Base-by-base conservation (phyloP, 2,329 filamentous ascomycete species). In the Diaporthe caulivora region DNA sequence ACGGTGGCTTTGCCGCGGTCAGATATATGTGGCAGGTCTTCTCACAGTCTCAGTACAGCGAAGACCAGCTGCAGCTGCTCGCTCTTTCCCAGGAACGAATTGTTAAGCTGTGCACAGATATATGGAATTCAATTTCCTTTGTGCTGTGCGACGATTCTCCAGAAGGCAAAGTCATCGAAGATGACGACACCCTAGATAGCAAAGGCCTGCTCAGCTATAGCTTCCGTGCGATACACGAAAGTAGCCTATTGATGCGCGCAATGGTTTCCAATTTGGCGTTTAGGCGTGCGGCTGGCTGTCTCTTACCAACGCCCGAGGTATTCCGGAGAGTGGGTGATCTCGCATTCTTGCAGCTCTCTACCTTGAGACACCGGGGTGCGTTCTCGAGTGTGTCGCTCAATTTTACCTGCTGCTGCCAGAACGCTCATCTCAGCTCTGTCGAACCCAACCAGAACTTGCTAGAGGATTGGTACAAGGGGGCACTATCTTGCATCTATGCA, bases 161-260 rank as follows among this genome's bases (percentile, higher is more conserved):
- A 0, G 97, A 99, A 83, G 96, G 96, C 0, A 92, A 95, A 68
- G 94, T 96, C 34, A 82, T 94, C n/a, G 90, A 93, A 70, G 92
- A 93, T 44, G 84, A 90, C 21, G 88, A 92, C 6, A 93, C 92
- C 1, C 87, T 95, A 2, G 92, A 93, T 68, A 95, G 95, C 0
- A 98, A 98, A 80, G 95, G 97, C 78, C 88, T 97, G 24, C 84
- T 99, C 60, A 98, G 96, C 76, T 99, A 97, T 81, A 98, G 95
- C 75, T 99, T 98, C 89, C 91, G 97, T 78, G 94, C 95, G 8
- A 87, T 98, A n/a, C 96, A 98, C 75, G 97, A 99, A 83, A 94
- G 95, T 31, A 97, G 95, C 81, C 91, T 94, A 72, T 84, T 97
- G 6, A 86, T 96, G 81, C 90, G 92, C 75, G 86, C 88, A 0